Evolutionary conservation across 225 moss, liverwort and hornwort species (phyloP).

Genomic region (Polytrichum commune): DNA sequence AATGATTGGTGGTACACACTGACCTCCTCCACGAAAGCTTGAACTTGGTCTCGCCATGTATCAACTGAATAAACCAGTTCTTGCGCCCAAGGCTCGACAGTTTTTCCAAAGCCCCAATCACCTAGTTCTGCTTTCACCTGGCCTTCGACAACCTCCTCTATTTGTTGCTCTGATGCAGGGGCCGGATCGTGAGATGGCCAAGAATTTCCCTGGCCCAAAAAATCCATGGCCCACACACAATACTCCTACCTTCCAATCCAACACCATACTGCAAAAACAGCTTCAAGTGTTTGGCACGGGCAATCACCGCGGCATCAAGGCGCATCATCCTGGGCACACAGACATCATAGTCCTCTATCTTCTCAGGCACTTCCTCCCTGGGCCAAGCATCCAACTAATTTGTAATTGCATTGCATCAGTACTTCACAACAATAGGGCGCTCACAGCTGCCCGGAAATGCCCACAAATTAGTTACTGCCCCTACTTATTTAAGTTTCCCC

Average conservation of each 20-base stretch:
- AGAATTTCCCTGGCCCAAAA: slow-evolving; percentile 52
- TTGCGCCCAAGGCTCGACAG: slow-evolving; percentile 36
- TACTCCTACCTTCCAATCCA: slow-evolving; percentile 73
- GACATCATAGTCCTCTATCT: slow-evolving; percentile 66
- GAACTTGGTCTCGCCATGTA: slow-evolving; percentile 57
- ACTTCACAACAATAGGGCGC: neutral
- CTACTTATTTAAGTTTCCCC: no score
- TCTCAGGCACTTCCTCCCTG: slow-evolving; percentile 41
- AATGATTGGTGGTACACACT: neutral
- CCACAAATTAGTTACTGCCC: no score
- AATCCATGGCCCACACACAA: slow-evolving; percentile 55
- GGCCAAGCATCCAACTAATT: slow-evolving; percentile 55
- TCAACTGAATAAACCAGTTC: slow-evolving; percentile 57
- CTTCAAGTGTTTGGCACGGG: slow-evolving; percentile 51
- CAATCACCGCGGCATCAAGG: slow-evolving; percentile 43
- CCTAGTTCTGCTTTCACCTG: slow-evolving; percentile 13
- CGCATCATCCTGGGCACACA: slow-evolving; percentile 41
- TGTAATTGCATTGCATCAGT: slow-evolving; percentile 18
- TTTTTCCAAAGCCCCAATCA: slow-evolving; percentile 41
- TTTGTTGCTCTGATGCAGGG: slow-evolving; percentile 25
- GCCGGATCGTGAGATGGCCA: slow-evolving; percentile 61
- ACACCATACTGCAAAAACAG: slow-evolving; percentile 77
- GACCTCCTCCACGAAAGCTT: slow-evolving; percentile 41
- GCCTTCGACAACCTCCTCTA: slow-evolving; percentile 22
- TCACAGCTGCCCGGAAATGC: no score